Conservation (phyloP, 2,329 filamentous ascomycete species). For the Nemania sp. region DNA sequence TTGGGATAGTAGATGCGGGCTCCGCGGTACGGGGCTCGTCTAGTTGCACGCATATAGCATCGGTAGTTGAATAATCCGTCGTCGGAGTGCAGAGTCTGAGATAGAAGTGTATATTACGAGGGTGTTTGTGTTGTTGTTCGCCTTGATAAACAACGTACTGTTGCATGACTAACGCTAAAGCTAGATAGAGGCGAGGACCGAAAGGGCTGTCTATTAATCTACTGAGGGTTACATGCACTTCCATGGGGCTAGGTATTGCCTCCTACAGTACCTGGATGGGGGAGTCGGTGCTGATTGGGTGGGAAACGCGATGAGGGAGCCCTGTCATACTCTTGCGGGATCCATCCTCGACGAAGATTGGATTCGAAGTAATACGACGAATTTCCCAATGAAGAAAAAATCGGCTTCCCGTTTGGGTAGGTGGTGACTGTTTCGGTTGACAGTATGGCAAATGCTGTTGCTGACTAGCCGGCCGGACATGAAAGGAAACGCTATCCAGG, state of each 20-base stretch:
- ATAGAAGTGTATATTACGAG: neutral
- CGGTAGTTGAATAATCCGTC: neutral
- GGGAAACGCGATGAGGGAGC: conserved; percentile 16
- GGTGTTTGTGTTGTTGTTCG: neutral
- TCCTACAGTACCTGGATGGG: neutral
- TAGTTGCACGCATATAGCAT: neutral
- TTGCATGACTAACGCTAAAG: neutral
- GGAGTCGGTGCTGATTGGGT: conserved; percentile 18
- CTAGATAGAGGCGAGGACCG: neutral
- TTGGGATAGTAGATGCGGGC: conserved; percentile 1
- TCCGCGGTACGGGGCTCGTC: neutral
- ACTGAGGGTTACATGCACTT: neutral
- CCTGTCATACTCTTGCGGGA: neutral
- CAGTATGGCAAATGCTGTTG: neutral
- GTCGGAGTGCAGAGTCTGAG: neutral
- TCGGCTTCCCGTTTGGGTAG: neutral
- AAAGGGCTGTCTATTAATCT: neutral
- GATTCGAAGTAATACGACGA: no score
- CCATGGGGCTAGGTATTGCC: no score
- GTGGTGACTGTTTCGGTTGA: neutral
- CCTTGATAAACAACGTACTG: neutral
- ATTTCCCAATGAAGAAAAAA: neutral
- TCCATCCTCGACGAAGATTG: neutral
- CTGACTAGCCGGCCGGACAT: neutral
- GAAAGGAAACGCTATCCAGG: neutral